Evolutionary conservation across 352 stramenopile genomes (phyloP), one percentile per base, ranked within the genome.

Genomic region (Phytophthora macrochlamydospora): DNA sequence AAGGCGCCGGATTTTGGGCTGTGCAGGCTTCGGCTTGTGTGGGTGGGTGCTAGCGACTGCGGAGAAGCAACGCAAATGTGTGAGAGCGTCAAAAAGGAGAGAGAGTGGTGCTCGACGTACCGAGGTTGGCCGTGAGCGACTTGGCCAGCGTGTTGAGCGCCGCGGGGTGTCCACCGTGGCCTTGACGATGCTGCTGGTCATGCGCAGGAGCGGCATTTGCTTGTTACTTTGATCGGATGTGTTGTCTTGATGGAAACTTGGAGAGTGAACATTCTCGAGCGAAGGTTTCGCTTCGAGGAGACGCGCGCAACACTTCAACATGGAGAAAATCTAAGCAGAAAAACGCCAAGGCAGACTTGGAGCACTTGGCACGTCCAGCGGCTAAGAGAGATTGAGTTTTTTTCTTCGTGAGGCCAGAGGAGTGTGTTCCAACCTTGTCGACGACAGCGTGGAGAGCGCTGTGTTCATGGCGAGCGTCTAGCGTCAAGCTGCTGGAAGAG

Each of bases 101-200:
- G 37, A 12, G 7, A 46, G 40, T 13, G 18, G 8, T n/a, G 40
- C 40, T 46, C 40, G 8, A 56, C 35, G 28, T 53, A 59, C 48
- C 50, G 43, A 71, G 50, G 35, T 59, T 66, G 12, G 51, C 63
- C 8, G 63, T 62, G 18, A 71, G 63, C 45, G 57, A 48, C 43
- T 65, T 66, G 49, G 63, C 43, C 6, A 71, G 33, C 35, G 37
- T 50, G 38, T 66, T 65, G 56, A 71, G 63, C n/a, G 56, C 58
- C 42, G 56, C 61, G 43, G 63, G 14, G 58, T 58, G 50, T 71
- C 51, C 50, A 71, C 29, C 3, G 63, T 66, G 43, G 63, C 56
- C 32, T 65, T 71, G 50, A 65, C 4, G 56, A 66, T 61, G 51
- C 58, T 71, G 56, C 63, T 71, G 44, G 56, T 66, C 49, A 71